phyloP scores from a whole-genome alignment of 371 early-diverging fungal species.

The Mucor saturninus region DNA sequence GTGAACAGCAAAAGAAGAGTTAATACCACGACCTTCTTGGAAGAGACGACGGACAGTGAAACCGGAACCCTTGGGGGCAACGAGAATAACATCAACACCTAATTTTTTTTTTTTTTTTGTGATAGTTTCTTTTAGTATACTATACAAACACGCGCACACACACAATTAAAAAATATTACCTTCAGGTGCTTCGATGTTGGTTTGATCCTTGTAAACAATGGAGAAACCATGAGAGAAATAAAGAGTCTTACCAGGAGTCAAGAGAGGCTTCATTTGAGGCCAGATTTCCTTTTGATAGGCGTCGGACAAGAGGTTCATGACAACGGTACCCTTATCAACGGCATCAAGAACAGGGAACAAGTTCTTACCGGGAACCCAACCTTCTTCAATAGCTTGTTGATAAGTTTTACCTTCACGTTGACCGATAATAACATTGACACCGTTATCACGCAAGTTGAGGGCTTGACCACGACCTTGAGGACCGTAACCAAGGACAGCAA shows the following conservation, averaged over 20 bases:
- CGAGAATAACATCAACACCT: slow-evolving; percentile 92
- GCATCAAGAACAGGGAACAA: slow-evolving; percentile 95
- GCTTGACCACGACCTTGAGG: slow-evolving; percentile 97
- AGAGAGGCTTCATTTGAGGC: slow-evolving; percentile 85
- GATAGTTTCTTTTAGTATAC: neutral
- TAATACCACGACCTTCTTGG: slow-evolving; percentile 97
- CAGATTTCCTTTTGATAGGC: slow-evolving; percentile 95
- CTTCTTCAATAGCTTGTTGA: slow-evolving; percentile 93
- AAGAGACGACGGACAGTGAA: slow-evolving; percentile 95
- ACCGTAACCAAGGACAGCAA: slow-evolving; percentile 97
- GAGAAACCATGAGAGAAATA: slow-evolving; percentile 98
- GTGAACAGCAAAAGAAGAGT: slow-evolving; percentile 95
- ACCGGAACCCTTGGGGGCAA: slow-evolving; percentile 97
- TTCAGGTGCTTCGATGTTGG: slow-evolving; percentile 88
- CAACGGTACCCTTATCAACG: slow-evolving; percentile 85
- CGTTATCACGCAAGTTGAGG: slow-evolving; percentile 96
- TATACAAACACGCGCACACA: neutral
- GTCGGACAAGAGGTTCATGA: slow-evolving; percentile 96
- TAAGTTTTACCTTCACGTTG: slow-evolving; percentile 93
- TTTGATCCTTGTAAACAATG: slow-evolving; percentile 92
- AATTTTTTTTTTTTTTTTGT: neutral
- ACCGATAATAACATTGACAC: slow-evolving; percentile 95
- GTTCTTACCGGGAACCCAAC: slow-evolving; percentile 96
- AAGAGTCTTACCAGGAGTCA: slow-evolving; percentile 97
- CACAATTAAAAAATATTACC: slow-evolving; percentile 9